Evolutionary conservation across 805 yeast genomes (phyloP).

Genomic region (Saturnispora besseyi): DNA sequence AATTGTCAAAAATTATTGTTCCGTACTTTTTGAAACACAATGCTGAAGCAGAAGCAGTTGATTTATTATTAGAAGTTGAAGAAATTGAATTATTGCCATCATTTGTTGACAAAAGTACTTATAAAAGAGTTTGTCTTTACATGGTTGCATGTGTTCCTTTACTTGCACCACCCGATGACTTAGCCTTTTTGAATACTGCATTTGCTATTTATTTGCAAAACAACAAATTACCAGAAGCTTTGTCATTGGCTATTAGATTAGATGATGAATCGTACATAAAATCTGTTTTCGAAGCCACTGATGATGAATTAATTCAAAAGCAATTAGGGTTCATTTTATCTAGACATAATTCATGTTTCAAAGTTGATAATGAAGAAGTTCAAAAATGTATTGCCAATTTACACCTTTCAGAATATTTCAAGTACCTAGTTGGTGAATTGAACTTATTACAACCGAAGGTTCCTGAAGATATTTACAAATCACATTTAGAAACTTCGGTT

Average conservation of each 20-base stretch:
- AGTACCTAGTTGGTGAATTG: constrained; percentile 75
- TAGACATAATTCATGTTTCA: constrained; percentile 75
- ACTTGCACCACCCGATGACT: constrained; percentile 90
- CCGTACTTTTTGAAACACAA: constrained; percentile 89
- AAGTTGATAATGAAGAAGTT: constrained; percentile 59
- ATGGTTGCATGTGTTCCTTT: constrained; percentile 96
- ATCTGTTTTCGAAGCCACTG: constrained; percentile 73
- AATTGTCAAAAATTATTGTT: constrained; percentile 66
- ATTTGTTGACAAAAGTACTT: constrained; percentile 78
- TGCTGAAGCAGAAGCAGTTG: constrained; percentile 98
- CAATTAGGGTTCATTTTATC: constrained; percentile 88
- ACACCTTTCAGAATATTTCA: constrained; percentile 67
- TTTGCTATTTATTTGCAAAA: constrained; percentile 74
- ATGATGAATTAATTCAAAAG: constrained; percentile 66
- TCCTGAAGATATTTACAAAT: constrained; percentile 91
- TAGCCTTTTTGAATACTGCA: constrained; percentile 79
- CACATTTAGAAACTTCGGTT: constrained; percentile 65
- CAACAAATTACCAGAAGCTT: constrained; percentile 78
- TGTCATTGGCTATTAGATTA: constrained; percentile 79
- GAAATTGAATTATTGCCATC: constrained; percentile 72
- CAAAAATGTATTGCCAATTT: constrained; percentile 81
- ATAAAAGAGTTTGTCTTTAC: constrained; percentile 82
- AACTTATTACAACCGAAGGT: constrained; percentile 83
- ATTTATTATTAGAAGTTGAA: constrained; percentile 82
- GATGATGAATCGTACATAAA: constrained; percentile 73